phyloP scores from a whole-genome alignment of 495 filamentous ascomycete species.

The Lepidopterella palustris region DNA sequence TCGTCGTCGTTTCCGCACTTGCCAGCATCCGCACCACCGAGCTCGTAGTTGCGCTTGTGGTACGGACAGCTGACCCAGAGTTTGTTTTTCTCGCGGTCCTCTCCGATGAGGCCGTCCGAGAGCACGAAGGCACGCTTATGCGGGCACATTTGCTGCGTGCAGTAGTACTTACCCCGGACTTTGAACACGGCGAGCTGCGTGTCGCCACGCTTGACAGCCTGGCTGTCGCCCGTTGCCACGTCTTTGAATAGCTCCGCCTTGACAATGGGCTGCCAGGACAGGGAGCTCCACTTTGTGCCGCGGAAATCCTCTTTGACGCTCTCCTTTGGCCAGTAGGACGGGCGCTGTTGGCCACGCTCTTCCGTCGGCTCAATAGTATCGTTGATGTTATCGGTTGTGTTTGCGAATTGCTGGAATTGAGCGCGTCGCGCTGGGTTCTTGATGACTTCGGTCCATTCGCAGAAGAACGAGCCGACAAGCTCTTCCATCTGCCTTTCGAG shows the following conservation, averaged over 20 bases:
- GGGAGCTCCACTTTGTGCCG: conserved; percentile 60
- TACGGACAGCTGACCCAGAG: conserved; percentile 86
- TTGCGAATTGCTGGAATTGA: conserved; percentile 81
- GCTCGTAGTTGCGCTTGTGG: conserved; percentile 88
- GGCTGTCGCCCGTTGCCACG: conserved; percentile 59
- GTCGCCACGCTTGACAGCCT: conserved; percentile 78
- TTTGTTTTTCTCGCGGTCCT: conserved; percentile 47
- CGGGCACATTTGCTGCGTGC: conserved; percentile 97
- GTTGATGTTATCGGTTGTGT: conserved; percentile 67
- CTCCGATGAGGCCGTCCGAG: conserved; percentile 81
- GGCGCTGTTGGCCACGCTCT: conserved; percentile 70
- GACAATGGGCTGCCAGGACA: conserved; percentile 82
- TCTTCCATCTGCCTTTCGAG: conserved; percentile 88
- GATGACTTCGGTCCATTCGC: conserved; percentile 90
- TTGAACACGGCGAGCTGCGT: conserved; percentile 92
- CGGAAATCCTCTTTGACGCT: conserved; percentile 68
- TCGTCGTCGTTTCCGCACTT: conserved; percentile 68
- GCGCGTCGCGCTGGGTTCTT: conserved; percentile 60
- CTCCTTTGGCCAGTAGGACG: conserved; percentile 77
- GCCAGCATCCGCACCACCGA: conserved; percentile 62
- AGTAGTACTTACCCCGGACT: conserved; percentile 74
- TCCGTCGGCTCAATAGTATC: conserved; percentile 64
- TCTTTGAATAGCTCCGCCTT: conserved; percentile 67
- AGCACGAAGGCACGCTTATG: conserved; percentile 91
- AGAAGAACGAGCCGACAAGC: conserved; percentile 83